Conservation (phyloP, 345 rosid species). For the Erysimum cheiranthoides region DNA sequence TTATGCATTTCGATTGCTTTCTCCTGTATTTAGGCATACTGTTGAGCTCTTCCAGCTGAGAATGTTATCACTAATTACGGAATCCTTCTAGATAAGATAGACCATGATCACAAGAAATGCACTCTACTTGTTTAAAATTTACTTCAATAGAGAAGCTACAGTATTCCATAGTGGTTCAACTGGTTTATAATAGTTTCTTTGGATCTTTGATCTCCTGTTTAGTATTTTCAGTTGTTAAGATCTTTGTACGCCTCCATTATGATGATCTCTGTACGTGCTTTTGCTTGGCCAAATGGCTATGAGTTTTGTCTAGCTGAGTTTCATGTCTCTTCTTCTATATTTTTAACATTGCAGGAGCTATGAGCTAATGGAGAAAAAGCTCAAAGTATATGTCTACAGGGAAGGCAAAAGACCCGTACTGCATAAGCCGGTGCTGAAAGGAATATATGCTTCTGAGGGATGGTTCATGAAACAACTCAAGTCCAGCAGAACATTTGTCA, state of each 20-base stretch:
- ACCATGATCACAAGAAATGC: neutral
- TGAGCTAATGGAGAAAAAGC: conserved; percentile 83
- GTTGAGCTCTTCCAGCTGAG: conserved; percentile 3
- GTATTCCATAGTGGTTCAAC: neutral
- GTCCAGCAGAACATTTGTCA: conserved; percentile 67
- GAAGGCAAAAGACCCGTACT: conserved; percentile 86
- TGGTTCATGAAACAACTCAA: conserved; percentile 95
- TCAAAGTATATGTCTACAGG: conserved; percentile 80
- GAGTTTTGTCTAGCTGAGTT: conserved; percentile 17
- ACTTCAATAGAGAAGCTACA: conserved; percentile 5
- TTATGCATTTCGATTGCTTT: conserved; percentile 3
- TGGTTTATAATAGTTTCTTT: neutral
- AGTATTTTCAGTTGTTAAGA: neutral
- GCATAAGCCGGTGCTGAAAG: conserved; percentile 73
- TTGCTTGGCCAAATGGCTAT: conserved; percentile 12
- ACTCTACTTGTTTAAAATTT: neutral
- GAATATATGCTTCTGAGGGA: conserved; percentile 98
- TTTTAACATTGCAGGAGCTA: conserved; percentile 74
- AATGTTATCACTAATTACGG: neutral
- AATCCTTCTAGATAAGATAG: conserved; percentile 1
- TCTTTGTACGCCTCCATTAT: neutral
- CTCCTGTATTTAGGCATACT: conserved; percentile 1
- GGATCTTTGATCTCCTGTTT: conserved; percentile 6
- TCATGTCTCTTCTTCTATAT: conserved; percentile 3
- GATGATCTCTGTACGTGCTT: neutral